Conservation (phyloP, 345 rosid species). For the Populus pruinosa region DNA sequence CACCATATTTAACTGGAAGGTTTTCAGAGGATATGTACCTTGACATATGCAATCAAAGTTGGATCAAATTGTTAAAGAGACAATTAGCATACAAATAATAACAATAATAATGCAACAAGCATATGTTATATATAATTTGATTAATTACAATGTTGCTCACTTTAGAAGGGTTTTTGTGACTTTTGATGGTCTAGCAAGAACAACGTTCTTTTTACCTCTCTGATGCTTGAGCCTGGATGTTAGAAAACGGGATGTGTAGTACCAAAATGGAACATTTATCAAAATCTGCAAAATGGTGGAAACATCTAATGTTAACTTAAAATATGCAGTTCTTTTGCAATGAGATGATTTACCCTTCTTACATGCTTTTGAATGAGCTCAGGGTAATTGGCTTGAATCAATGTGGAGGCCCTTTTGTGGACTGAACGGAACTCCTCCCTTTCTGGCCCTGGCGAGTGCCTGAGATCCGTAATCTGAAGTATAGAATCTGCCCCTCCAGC, state of each 20-base stretch:
- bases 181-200: conserved; percentile 46
- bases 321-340: background rate
- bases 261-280: conserved; percentile 60
- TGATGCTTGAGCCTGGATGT: conserved; percentile 26
- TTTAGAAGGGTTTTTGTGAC: conserved; percentile 52
- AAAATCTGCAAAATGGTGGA: conserved; percentile 35
- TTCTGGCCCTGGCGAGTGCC: conserved; percentile 31
- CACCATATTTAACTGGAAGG: conserved; percentile 56
- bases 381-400: conserved; percentile 46
- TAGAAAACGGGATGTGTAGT: conserved; percentile 40
- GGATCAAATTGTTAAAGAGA: background rate
- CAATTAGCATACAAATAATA: no score
- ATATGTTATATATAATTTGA: no score
- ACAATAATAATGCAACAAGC: no score
- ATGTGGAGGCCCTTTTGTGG: conserved; percentile 21
- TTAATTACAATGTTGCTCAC: conserved; percentile 28
- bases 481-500: conserved; percentile 44
- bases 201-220: conserved; percentile 27
- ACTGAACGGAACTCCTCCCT: conserved; percentile 35
- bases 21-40: conserved; percentile 51
- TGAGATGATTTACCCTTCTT: conserved; percentile 5
- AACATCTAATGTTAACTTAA: background rate
- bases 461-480: conserved; percentile 50
- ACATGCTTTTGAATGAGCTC: conserved; percentile 43
- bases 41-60: background rate